Percentiles rank a stretch among this genome's conserved stretches.
Evolutionary conservation across 495 filamentous ascomycete species (phyloP).

Genomic region (Acidomyces sp.): DNA sequence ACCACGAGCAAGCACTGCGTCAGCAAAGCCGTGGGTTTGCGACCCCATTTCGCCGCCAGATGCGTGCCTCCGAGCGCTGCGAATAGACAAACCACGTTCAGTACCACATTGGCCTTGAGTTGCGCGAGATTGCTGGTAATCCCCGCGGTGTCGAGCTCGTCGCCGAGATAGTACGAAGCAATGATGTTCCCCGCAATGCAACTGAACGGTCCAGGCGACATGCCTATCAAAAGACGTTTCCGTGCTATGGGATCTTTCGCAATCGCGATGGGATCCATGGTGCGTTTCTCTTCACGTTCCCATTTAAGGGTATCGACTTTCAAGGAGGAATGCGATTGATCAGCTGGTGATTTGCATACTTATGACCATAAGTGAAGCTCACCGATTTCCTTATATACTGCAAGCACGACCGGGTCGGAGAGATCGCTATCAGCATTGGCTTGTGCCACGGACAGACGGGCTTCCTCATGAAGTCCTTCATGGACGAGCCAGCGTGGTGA

Average conservation of each 20-base stretch:
- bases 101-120: constrained; percentile 36
- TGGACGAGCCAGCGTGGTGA: constrained; percentile 38
- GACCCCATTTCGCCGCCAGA: constrained; percentile 31
- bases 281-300: constrained; percentile 34
- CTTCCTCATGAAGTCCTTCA: constrained; percentile 28
- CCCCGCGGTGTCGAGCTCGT: constrained; percentile 35
- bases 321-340: too few species aligned
- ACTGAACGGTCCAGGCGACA: constrained; percentile 24
- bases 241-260: constrained; percentile 32
- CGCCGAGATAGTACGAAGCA: constrained; percentile 36
- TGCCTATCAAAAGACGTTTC: constrained; percentile 29
- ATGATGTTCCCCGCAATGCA: constrained; percentile 41
- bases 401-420: constrained; percentile 30
- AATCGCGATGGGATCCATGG: constrained; percentile 32
- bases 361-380: too few species aligned
- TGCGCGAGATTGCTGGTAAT: constrained; percentile 33
- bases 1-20: constrained; percentile 28
- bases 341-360: too few species aligned
- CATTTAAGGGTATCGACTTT: constrained; percentile 31
- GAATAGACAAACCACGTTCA: constrained; percentile 34
- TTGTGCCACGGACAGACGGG: constrained; percentile 31
- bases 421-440: constrained; percentile 35
- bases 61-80: constrained; percentile 30
- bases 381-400: constrained; percentile 24
- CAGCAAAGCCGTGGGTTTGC: constrained; percentile 33